These are phyloP conservation scores for Aotearoamyces nothofagi DNA, from an alignment of 2,329 filamentous ascomycete species.

Conservation along the genomic window DNA sequence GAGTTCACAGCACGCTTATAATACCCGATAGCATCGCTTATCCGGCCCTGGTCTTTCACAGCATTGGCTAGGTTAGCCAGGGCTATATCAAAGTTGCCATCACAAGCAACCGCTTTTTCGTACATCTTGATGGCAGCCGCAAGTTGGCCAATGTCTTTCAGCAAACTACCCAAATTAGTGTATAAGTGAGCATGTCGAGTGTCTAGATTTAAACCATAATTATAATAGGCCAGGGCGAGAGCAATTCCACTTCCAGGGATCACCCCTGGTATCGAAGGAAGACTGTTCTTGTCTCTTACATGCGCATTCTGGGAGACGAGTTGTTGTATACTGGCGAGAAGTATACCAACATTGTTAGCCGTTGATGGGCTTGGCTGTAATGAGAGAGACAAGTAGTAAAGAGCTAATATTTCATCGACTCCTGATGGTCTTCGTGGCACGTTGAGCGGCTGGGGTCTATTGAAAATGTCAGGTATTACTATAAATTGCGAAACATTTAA, in stretches of 20 bases:
- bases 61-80: constrained; percentile 93
- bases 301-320: constrained; percentile 23
- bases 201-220: constrained; percentile 81
- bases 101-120: constrained; percentile 81
- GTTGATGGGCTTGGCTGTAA: constrained; percentile 93
- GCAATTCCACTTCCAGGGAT: constrained; percentile 74
- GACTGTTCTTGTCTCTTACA: constrained; percentile 16
- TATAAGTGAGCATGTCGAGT: constrained; percentile 87
- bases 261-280: constrained; percentile 57
- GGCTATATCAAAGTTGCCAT: constrained; percentile 92
- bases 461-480: constrained; percentile 25
- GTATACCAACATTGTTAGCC: constrained; percentile 93
- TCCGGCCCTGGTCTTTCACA: constrained; percentile 88
- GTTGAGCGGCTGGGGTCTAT: constrained; percentile 21
- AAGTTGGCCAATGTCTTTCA: constrained; percentile 93
- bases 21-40: constrained; percentile 82
- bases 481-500: too few species aligned
- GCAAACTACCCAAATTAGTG: constrained; percentile 84
- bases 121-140: constrained; percentile 93
- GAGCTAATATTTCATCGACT: constrained; percentile 79
- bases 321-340: constrained; percentile 89
- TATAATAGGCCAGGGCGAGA: constrained; percentile 83
- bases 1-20: constrained; percentile 80
- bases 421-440: constrained; percentile 51
- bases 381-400: constrained; percentile 91